Percentiles rank a stretch among this genome's conserved stretches.
Evolutionary conservation across 192 early-diverging fungal genomes (phyloP).

Genomic region (Linderina pennispora): DNA sequence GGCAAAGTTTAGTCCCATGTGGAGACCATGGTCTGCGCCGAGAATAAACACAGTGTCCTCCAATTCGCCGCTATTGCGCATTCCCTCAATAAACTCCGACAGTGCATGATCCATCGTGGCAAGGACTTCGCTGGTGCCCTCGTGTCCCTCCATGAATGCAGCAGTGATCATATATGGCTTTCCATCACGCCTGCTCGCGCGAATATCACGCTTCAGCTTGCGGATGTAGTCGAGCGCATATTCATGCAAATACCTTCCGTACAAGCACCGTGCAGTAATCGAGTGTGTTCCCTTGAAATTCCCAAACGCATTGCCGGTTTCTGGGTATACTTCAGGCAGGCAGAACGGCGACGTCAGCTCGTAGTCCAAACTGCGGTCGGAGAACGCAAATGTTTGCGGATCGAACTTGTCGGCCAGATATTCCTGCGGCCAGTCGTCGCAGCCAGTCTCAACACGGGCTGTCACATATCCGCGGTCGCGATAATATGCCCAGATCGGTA

Average conservation of each 20-base stretch:
- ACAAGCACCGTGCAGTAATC: slow-evolving; percentile 30
- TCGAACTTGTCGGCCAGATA: slow-evolving; percentile 25
- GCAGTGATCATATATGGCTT: slow-evolving; percentile 31
- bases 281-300: slow-evolving; percentile 48
- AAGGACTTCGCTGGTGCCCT: slow-evolving; percentile 39
- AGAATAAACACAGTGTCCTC: slow-evolving; percentile 32
- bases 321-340: slow-evolving; percentile 46
- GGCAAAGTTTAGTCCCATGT: slow-evolving; percentile 45
- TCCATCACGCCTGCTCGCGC: background rate
- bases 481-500: slow-evolving; percentile 54
- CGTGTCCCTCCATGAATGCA: slow-evolving; percentile 36
- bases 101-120: slow-evolving; percentile 20
- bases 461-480: slow-evolving; percentile 51
- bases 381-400: slow-evolving; percentile 20
- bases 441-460: slow-evolving; percentile 44
- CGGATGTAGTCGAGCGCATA: slow-evolving; percentile 36
- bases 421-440: slow-evolving; percentile 49
- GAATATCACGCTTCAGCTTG: slow-evolving; percentile 24
- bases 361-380: slow-evolving; percentile 45
- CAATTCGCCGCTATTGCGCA: slow-evolving; percentile 26
- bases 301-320: slow-evolving; percentile 44
- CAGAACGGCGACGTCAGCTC: slow-evolving; percentile 54
- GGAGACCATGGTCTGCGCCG: slow-evolving; percentile 30
- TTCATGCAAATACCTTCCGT: slow-evolving; percentile 33
- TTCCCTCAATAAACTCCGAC: slow-evolving; percentile 18